A percentile compares a stretch with the other conserved stretches of the same genome.
phyloP scores from a whole-genome alignment of 129 eudicot species.

The Erigeron canadensis region DNA sequence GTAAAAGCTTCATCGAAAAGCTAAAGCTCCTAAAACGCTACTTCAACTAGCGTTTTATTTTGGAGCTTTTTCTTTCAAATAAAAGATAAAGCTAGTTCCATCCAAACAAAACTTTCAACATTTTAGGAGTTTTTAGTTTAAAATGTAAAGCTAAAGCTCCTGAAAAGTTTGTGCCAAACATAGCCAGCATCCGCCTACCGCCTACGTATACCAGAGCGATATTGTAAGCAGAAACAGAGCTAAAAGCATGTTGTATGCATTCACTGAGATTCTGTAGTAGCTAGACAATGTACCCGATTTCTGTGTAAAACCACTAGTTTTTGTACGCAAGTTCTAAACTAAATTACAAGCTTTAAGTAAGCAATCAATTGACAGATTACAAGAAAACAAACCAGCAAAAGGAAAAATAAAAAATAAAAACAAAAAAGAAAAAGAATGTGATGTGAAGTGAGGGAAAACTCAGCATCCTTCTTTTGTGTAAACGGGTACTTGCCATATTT shows the following conservation, averaged over 20 bases:
- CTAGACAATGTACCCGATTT: slow-evolving; percentile 13
- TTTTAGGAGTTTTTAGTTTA: too few species aligned
- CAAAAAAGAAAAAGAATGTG: background rate
- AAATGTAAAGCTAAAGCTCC: too few species aligned
- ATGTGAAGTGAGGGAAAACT: background rate
- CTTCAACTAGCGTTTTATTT: too few species aligned
- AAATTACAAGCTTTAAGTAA: slow-evolving; percentile 22
- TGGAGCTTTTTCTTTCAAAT: too few species aligned
- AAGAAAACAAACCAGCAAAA: slow-evolving; percentile 6
- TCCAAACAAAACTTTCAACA: too few species aligned
- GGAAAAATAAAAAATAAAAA: background rate
- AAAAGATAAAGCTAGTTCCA: too few species aligned
- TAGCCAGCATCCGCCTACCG: too few species aligned
- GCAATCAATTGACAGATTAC: slow-evolving; percentile 9
- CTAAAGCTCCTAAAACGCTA: too few species aligned
- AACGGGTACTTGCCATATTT: slow-evolving; percentile 79
- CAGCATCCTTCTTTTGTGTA: slow-evolving; percentile 63
- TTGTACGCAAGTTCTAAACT: slow-evolving; percentile 20
- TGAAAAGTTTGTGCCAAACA: too few species aligned
- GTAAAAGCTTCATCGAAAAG: too few species aligned
- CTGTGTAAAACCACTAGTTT: slow-evolving; percentile 13
- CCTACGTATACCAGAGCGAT: background rate
- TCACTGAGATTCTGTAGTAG: background rate
- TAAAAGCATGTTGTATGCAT: background rate
- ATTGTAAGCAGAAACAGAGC: background rate